Percentiles rank a stretch among this genome's conserved stretches.
Evolutionary conservation across 208 protist genomes (phyloP).

Genomic region (Wallacemonas sp.): DNA sequence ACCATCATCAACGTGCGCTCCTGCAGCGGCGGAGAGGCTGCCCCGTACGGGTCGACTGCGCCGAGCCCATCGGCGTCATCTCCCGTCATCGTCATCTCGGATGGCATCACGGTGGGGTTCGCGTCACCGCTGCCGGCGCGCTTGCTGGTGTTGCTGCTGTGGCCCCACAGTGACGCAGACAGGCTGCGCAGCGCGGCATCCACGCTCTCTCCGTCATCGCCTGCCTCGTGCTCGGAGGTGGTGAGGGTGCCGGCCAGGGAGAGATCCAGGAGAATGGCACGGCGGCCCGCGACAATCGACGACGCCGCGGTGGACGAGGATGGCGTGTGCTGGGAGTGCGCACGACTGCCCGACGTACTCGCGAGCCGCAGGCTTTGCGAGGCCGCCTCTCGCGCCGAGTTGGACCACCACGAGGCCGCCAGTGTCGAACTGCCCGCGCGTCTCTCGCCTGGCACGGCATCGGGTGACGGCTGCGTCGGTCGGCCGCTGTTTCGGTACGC

Average conservation of each 20-base stretch:
- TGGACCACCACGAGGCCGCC: conserved; percentile 7
- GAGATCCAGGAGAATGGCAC: conserved; percentile 3
- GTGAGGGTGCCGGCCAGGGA: neutral
- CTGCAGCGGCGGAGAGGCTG: neutral
- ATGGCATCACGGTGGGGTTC: too few species aligned
- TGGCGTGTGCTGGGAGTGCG: neutral
- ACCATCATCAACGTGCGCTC: neutral
- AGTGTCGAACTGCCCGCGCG: neutral
- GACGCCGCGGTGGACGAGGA: neutral
- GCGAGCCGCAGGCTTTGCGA: neutral
- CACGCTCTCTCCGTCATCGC: too few species aligned
- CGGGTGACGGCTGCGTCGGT: neutral
- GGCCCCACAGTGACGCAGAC: too few species aligned
- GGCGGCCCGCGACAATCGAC: neutral
- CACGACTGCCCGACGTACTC: neutral
- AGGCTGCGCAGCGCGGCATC: too few species aligned
- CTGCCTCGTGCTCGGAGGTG: neutral
- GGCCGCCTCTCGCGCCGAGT: neutral
- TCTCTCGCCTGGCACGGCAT: neutral
- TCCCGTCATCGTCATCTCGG: too few species aligned
- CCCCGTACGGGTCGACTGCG: neutral
- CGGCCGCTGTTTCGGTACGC: neutral
- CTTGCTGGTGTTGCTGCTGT: too few species aligned
- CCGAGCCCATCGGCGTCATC: too few species aligned
- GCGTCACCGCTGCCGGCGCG: too few species aligned